These are phyloP conservation scores for Panaeolus papilionaceus DNA, from an alignment of 768 basidiomycete genomes.

Conservation along the genomic window DNA sequence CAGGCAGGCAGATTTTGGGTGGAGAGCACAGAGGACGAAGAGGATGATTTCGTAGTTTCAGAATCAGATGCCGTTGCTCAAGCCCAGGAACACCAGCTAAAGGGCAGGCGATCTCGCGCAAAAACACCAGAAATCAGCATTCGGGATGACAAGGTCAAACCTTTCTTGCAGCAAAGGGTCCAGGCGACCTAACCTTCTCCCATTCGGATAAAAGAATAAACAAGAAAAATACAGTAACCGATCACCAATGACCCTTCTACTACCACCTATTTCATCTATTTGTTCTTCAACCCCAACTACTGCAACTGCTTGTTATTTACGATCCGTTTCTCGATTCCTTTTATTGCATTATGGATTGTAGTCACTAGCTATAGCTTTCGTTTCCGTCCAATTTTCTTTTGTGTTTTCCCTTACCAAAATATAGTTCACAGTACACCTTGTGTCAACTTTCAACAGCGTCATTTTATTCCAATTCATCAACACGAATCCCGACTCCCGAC, in stretches of 20 bases:
- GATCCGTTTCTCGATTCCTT: neutral
- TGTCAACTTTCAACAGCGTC: neutral
- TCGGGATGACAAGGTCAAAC: constrained; percentile 36
- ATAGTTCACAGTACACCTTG: neutral
- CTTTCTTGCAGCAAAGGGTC: constrained; percentile 35
- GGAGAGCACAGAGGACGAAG: constrained; percentile 70
- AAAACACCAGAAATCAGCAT: constrained; percentile 40
- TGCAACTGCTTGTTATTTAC: constrained; percentile 6
- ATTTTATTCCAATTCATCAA: neutral
- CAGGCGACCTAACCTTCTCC: constrained; percentile 25
- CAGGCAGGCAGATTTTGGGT: constrained; percentile 90
- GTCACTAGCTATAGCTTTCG: constrained; percentile 2
- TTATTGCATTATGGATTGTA: neutral
- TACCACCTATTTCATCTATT: neutral
- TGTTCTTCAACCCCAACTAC: neutral
- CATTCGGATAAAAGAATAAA: neutral
- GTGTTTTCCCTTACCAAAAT: neutral
- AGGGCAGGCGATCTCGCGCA: constrained; percentile 35
- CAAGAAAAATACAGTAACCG: neutral
- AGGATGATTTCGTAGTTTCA: constrained; percentile 44
- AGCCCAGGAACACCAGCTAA: constrained; percentile 22
- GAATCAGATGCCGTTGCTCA: constrained; percentile 28
- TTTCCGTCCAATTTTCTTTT: neutral
- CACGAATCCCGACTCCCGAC: neutral
- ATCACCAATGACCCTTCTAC: constrained; percentile 4